Base-by-base conservation (phyloP, 2,329 filamentous ascomycete genomes). In the Fonsecaea pedrosoi region DNA sequence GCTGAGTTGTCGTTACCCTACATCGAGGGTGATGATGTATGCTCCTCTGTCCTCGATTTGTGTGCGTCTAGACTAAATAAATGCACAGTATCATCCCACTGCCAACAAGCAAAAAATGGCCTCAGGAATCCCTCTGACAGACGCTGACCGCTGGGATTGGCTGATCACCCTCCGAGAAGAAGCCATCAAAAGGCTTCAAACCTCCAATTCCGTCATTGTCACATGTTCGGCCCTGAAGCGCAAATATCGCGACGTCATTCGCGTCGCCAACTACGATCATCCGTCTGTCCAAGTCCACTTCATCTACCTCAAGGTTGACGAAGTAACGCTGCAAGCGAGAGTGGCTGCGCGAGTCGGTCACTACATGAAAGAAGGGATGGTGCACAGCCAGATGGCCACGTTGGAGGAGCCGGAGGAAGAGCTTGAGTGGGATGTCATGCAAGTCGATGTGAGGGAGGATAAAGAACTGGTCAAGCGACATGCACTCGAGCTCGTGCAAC, bases 81-180 rank as follows among this genome's bases (percentile, higher is more conserved):
- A 56, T 37, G 56, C 21, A 50, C 69, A 83, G 82, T 83, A 80
- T 71, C 82, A 84, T 72, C 73, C 81, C 0, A 81, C 85, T 37
- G 84, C 90, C 74, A 97, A 94, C 80, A 89, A 94, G 73, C 89
- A 94, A 62, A 99, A 98, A 81, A 99, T 99, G 95, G 85, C 86
- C 75, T 85, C 85, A 72, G 92, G 92, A 72, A 89, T 88, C 64
- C 93, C 95, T 2, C 85, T 99, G 40, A 96, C 91, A 64, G 95
- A 99, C 76, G 90, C 89, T 67, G 95, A 99, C 80, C 90, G 95
- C 70, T 98, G 95, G 95, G 94, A 97, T 82, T 99, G 95, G 95
- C 88, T 99, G 70, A 92, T 90, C 55, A 84, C 84, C 12, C 85
- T 95, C 13, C 90, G 92, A 70, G 86, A 92, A 71, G 89, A 80